Evolutionary conservation across 805 yeast species (phyloP).

Genomic region (Kregervanrija fluxuum): DNA sequence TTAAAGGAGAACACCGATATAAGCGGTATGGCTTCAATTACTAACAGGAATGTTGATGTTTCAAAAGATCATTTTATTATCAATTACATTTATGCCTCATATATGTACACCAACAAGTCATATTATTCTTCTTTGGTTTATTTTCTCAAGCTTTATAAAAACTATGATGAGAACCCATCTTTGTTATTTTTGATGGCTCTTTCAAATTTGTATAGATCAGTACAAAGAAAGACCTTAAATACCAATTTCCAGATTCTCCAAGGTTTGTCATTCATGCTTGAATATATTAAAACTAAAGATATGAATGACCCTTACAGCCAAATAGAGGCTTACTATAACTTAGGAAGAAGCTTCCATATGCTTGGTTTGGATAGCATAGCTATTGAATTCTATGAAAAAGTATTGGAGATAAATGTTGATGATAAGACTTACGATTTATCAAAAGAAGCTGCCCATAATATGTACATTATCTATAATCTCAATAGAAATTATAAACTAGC

Average conservation of each 20-base stretch:
- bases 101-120: constrained; percentile 74
- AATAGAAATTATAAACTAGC: constrained; percentile 70
- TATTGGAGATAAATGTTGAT: constrained; percentile 42
- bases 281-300: constrained; percentile 47
- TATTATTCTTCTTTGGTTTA: constrained; percentile 79
- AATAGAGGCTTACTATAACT: constrained; percentile 76
- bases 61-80: constrained; percentile 55
- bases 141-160: constrained; percentile 59
- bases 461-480: constrained; percentile 64
- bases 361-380: constrained; percentile 75
- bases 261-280: constrained; percentile 71
- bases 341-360: constrained; percentile 81
- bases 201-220: constrained; percentile 80
- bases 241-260: constrained; percentile 85
- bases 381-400: constrained; percentile 62
- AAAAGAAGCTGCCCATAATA: constrained; percentile 80
- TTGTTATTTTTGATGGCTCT: constrained; percentile 68
- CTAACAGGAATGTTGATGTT: constrained; percentile 41
- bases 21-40: constrained; percentile 73
- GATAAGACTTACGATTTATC: constrained; percentile 43
- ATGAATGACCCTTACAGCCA: constrained; percentile 37
- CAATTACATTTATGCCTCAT: constrained; percentile 64
- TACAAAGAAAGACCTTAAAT: constrained; percentile 82
- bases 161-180: constrained; percentile 70
- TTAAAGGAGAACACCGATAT: constrained; percentile 37